Evolutionary conservation across 148 eudicot genomes (phyloP), one percentile per base, ranked within the genome.

Genomic region (Hydrangea macrophylla): DNA sequence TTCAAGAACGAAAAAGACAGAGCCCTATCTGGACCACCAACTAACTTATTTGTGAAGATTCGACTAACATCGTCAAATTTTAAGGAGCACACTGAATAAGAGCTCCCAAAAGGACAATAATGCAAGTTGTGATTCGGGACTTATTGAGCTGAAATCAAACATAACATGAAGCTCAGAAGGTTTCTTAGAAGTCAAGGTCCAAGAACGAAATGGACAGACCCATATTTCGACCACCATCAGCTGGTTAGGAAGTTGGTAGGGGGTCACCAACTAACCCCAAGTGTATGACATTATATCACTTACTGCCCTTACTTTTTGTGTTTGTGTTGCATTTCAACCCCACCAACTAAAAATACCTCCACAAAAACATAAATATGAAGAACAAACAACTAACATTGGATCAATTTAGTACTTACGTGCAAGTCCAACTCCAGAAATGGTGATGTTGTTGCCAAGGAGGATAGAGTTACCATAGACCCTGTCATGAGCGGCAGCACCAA

Each of bases 401-500:
- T 61, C 20, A 50, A 9, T 2, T n/a, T n/a, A n/a, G n/a, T 36
- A 80, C 99, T 87, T 86, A 95, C 99, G 84, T 78, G 99, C 97
- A 64, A 91, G 87, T 77, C 99, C 99, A 76, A 85, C 88, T 61
- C 99, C 99, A 32, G 85, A 35, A 55, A 95, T 82, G 57, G 87
- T 84, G 58, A 89, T 37, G 74, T 85, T 84, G 79, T 89, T 91
- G 74, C 99, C 99, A 50, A 95, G 92, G 62, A 64, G 44, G 63
- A 95, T 80, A 9, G 90, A 85, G 84, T 95, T 95, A 69, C 79
- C 79, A 69, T 95, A 95, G 24, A 78, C 67, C 82, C 99, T 82
- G 72, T 95, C 97, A 74, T 95, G 99, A 70, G 97, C 76, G 64
- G 94, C 92, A 76, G 99, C 97, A 59, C 99, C 99, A 68, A 95